phyloP scores from a whole-genome alignment of 78 protist genomes.

The Monosiga brevicollis region DNA sequence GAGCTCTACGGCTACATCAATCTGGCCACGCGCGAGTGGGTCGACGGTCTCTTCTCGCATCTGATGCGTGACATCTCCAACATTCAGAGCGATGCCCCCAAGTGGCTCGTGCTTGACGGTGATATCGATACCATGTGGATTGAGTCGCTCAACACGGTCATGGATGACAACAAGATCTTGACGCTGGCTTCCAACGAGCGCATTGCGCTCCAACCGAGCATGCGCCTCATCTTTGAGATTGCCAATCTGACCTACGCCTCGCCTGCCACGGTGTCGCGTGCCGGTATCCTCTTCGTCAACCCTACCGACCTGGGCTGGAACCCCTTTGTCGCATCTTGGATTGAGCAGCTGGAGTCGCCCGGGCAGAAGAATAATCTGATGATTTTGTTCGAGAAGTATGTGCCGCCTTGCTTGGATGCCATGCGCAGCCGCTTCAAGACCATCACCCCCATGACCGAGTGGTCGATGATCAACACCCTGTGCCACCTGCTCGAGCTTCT shows the following conservation, averaged over 20 bases:
- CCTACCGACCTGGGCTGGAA: constrained; percentile 73
- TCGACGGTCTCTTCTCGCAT: constrained; percentile 71
- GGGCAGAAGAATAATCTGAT: constrained; percentile 14
- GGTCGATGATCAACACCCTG: constrained; percentile 42
- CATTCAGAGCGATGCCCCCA: constrained; percentile 2
- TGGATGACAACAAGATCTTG: constrained; percentile 88
- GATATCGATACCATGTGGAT: constrained; percentile 82
- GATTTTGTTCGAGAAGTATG: constrained; percentile 15
- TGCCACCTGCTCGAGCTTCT: constrained; percentile 64
- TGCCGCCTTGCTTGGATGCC: constrained; percentile 4
- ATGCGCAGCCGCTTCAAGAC: constrained; percentile 20
- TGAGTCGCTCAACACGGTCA: constrained; percentile 84
- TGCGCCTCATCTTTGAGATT: constrained; percentile 81
- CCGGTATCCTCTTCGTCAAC: constrained; percentile 75
- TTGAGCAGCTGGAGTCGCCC: constrained; percentile 18
- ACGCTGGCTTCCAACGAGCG: constrained; percentile 86
- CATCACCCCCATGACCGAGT: constrained; percentile 46
- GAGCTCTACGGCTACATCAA: constrained; percentile 75
- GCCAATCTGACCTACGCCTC: constrained; percentile 59
- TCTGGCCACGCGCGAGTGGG: constrained; percentile 65
- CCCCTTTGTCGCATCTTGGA: constrained; percentile 67
- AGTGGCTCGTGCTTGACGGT: constrained; percentile 82
- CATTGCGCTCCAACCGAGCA: constrained; percentile 57
- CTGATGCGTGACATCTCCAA: constrained; percentile 54
- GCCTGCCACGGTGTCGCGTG: constrained; percentile 91